These are phyloP conservation scores for Quercus agrifolia DNA, from an alignment of 306 rosid species.

Conservation along the genomic window DNA sequence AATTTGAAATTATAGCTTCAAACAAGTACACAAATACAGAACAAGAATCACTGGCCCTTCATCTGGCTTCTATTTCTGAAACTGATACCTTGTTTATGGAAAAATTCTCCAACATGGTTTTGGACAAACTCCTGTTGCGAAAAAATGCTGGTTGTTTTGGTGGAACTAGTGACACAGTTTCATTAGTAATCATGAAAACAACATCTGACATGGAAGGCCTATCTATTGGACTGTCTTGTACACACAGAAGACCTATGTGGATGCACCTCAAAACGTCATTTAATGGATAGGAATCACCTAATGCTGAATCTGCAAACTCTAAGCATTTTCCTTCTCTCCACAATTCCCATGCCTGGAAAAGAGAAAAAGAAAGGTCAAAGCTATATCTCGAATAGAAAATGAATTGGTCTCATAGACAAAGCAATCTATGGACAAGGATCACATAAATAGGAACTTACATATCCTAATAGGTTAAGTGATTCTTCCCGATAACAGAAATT, in stretches of 20 bases:
- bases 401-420: not conserved
- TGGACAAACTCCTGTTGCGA: not conserved
- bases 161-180: slow-evolving; percentile 2
- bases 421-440: not conserved
- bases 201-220: slow-evolving; percentile 36
- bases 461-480: not conserved
- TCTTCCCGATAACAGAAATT: not conserved
- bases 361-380: not conserved
- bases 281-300: not conserved
- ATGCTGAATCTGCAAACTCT: not conserved
- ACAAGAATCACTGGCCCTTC: not conserved
- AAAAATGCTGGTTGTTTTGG: slow-evolving; percentile 13
- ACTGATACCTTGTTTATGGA: slow-evolving; percentile 6
- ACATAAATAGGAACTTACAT: not conserved
- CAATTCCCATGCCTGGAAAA: not conserved
- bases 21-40: no score
- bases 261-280: slow-evolving; percentile 23
- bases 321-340: slow-evolving; percentile 11
- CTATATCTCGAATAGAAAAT: not conserved
- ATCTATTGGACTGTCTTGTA: slow-evolving; percentile 23
- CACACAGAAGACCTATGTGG: slow-evolving; percentile 27
- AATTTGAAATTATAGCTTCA: no score
- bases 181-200: slow-evolving; percentile 19
- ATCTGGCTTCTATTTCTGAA: slow-evolving; percentile 16
- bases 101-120: not conserved